Percentiles rank a stretch among this genome's conserved stretches.
These are phyloP conservation scores for Xanthoparmelia taractica DNA, from an alignment of 495 filamentous ascomycete genomes.

Conservation along the genomic window DNA sequence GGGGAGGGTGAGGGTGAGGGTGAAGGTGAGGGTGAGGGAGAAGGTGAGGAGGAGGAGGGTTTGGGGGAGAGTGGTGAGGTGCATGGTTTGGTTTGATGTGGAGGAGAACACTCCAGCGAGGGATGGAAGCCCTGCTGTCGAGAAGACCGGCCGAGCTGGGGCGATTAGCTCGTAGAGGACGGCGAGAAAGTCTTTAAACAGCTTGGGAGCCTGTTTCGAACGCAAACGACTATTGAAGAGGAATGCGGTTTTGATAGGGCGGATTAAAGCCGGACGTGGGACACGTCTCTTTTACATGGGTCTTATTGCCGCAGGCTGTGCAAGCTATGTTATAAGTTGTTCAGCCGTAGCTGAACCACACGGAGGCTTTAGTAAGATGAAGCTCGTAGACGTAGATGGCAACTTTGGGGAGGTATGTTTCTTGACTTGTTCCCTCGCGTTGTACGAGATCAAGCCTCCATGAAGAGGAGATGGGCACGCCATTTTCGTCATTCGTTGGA, in stretches of 20 bases:
- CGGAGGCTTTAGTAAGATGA: background rate
- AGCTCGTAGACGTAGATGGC: background rate
- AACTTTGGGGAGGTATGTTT: background rate
- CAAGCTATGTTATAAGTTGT: no score
- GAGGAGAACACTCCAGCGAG: background rate
- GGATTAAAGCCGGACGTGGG: no score
- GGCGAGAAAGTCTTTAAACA: background rate
- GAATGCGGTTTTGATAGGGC: no score
- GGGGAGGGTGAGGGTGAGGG: background rate
- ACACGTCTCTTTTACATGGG: no score
- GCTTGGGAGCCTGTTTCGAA: no score
- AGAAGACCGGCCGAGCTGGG: background rate
- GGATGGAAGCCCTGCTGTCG: background rate
- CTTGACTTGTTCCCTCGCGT: background rate
- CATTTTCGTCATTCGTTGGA: background rate
- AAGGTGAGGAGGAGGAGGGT: background rate
- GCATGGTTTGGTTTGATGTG: background rate
- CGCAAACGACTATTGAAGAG: no score
- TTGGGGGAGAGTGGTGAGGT: conserved; percentile 1
- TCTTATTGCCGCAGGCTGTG: no score
- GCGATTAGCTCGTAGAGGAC: background rate
- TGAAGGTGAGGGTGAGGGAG: conserved; percentile 1
- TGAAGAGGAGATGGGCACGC: background rate
- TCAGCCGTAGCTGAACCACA: no score
- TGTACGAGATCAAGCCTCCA: background rate